phyloP scores from a whole-genome alignment of 257 asterid genomes.

The Orobanche coerulescens region DNA sequence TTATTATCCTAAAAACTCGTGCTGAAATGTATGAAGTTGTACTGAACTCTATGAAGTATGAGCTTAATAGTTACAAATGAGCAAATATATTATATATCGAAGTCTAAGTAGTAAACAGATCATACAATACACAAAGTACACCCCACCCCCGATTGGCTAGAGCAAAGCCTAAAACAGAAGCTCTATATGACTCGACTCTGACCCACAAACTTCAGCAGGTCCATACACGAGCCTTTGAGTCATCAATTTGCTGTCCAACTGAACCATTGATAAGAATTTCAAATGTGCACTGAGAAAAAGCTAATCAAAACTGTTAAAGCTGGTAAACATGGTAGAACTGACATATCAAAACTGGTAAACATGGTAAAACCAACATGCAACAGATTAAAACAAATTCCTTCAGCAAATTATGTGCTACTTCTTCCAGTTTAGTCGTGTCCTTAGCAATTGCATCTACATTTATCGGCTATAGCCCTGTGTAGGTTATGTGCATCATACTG shows the following conservation, averaged over 20 bases:
- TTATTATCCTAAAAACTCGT: too few relatives aligned
- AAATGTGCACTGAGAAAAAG: background rate
- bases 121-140: background rate
- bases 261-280: background rate
- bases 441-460: too few relatives aligned
- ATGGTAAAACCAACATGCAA: background rate
- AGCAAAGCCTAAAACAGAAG: background rate
- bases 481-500: too few relatives aligned
- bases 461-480: too few relatives aligned
- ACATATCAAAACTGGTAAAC: background rate
- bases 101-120: background rate
- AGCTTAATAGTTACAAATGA: background rate
- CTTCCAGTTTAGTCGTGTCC: too few relatives aligned
- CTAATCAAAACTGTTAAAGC: background rate
- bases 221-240: slow-evolving; percentile 11
- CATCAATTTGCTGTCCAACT: slow-evolving; percentile 15
- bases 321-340: too few relatives aligned
- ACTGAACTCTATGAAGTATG: too few relatives aligned
- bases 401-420: too few relatives aligned
- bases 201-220: slow-evolving; percentile 24
- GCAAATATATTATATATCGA: background rate
- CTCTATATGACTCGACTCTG: background rate
- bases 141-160: background rate
- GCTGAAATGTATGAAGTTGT: too few relatives aligned
- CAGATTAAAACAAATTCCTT: background rate